Evolutionary conservation across 495 filamentous ascomycete species (phyloP).

Genomic region (Aspergillus wentii): DNA sequence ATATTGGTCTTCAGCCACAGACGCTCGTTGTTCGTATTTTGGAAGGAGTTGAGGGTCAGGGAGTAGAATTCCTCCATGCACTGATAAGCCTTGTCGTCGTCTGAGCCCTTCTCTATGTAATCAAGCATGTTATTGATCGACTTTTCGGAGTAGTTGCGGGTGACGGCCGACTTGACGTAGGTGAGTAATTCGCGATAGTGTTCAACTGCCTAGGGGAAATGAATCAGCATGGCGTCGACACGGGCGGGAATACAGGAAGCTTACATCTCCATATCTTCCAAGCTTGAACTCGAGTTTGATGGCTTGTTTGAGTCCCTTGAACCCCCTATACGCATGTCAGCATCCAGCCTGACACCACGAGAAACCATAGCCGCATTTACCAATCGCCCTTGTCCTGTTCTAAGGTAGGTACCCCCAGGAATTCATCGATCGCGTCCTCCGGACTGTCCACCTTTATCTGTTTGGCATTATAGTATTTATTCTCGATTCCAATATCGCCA

Average conservation of each 20-base stretch:
- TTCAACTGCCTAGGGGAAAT: conserved; percentile 81
- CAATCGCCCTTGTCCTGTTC: conserved; percentile 93
- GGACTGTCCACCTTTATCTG: conserved; percentile 86
- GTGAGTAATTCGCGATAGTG: conserved; percentile 94
- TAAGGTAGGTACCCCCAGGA: conserved; percentile 75
- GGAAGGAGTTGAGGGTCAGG: conserved; percentile 85
- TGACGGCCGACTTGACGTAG: conserved; percentile 95
- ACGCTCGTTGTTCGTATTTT: conserved; percentile 95
- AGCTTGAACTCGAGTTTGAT: conserved; percentile 96
- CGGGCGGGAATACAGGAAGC: conserved; percentile 6
- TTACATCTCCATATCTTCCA: conserved; percentile 75
- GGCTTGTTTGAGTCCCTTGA: conserved; percentile 95
- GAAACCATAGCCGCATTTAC: conserved; percentile 31
- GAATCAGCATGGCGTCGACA: conserved; percentile 9
- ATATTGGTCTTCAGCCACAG: conserved; percentile 98
- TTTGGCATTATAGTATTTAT: conserved; percentile 99
- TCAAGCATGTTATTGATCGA: conserved; percentile 99
- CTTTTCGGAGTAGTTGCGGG: conserved; percentile 97
- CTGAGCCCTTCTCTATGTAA: conserved; percentile 90
- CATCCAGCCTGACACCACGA: not conserved
- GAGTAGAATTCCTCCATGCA: conserved; percentile 98
- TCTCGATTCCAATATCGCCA: conserved; percentile 91
- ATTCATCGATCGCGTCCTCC: conserved; percentile 86
- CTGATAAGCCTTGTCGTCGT: conserved; percentile 68
- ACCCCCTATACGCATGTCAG: conserved; percentile 57